Percentiles rank a stretch among this genome's conserved stretches.
Conservation (phyloP, 2,329 filamentous ascomycete species). For the Fusarium equiseti region DNA sequence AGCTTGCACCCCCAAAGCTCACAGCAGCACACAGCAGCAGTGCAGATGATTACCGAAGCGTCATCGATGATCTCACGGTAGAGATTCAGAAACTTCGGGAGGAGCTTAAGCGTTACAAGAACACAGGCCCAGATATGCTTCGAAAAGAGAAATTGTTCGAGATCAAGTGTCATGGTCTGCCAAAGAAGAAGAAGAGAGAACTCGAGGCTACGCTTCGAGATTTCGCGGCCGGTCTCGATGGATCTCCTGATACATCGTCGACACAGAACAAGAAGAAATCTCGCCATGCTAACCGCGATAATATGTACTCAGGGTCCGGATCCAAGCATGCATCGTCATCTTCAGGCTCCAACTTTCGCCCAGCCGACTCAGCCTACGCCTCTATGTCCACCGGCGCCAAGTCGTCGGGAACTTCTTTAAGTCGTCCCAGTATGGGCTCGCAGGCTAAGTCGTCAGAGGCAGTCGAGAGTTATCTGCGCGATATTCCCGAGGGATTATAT, state of each 20-base stretch:
- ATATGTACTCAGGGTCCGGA: constrained; percentile 56
- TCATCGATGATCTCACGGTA: constrained; percentile 88
- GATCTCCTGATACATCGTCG: constrained; percentile 58
- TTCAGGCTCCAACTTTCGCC: constrained; percentile 65
- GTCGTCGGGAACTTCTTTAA: constrained; percentile 57
- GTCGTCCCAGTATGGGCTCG: constrained; percentile 53
- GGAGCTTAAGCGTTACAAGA: constrained; percentile 77
- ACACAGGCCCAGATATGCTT: constrained; percentile 73
- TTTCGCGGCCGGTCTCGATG: constrained; percentile 74
- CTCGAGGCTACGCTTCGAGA: constrained; percentile 78
- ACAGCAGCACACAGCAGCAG: constrained; percentile 66
- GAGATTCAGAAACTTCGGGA: constrained; percentile 85
- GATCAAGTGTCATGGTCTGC: constrained; percentile 80
- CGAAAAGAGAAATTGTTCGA: constrained; percentile 85
- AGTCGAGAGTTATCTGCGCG: constrained; percentile 76
- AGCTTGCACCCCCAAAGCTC: constrained; percentile 48
- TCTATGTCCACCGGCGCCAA: constrained; percentile 71
- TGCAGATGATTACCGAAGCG: constrained; percentile 80
- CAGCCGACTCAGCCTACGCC: constrained; percentile 73
- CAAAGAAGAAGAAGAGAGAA: constrained; percentile 79
- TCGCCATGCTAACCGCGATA: constrained; percentile 54
- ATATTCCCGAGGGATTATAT: constrained; percentile 77
- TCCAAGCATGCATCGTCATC: constrained; percentile 66
- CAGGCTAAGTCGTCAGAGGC: constrained; percentile 62
- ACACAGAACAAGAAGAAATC: constrained; percentile 57